phyloP scores from a whole-genome alignment of 2,329 filamentous ascomycete genomes.

The Sclerotinia spermophila region DNA sequence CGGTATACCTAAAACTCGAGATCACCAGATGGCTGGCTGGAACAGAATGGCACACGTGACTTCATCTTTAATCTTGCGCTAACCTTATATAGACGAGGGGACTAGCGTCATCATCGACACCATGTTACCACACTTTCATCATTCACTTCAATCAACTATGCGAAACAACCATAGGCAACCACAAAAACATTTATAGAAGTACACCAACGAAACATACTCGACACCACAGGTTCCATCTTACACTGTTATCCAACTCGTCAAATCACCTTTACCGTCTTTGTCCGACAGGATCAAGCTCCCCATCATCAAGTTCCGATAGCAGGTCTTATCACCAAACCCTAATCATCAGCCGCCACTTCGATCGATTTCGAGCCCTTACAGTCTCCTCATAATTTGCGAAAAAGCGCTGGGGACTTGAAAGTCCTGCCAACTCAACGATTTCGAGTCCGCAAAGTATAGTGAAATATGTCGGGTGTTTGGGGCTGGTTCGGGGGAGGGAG shows the following conservation, averaged over 20 bases:
- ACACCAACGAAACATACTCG: not conserved
- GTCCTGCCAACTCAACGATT: conserved; percentile 18
- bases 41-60: not conserved
- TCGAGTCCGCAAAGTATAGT: conserved; percentile 21
- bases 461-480: conserved; percentile 65
- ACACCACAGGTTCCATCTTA: not conserved
- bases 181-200: conserved; percentile 17
- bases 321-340: conserved; percentile 11
- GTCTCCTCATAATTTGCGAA: not conserved
- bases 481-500: conserved; percentile 87
- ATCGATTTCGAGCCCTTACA: not conserved
- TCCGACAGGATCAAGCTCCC: conserved; percentile 24
- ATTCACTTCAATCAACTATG: conserved; percentile 20
- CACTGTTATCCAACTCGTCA: not conserved
- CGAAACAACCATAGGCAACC: conserved; percentile 24
- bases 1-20: not conserved
- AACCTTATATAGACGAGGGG: conserved; percentile 6
- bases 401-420: conserved; percentile 14
- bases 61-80: not conserved
- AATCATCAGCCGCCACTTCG: conserved; percentile 12
- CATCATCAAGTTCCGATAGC: conserved; percentile 25
- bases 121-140: conserved; percentile 27
- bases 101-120: conserved; percentile 25
- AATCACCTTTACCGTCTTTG: conserved; percentile 20
- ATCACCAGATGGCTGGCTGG: not conserved